A percentile compares a stretch with the other conserved stretches of the same genome.
Evolutionary conservation across 371 early-diverging fungal species (phyloP).

Genomic region (Mycotypha africana): DNA sequence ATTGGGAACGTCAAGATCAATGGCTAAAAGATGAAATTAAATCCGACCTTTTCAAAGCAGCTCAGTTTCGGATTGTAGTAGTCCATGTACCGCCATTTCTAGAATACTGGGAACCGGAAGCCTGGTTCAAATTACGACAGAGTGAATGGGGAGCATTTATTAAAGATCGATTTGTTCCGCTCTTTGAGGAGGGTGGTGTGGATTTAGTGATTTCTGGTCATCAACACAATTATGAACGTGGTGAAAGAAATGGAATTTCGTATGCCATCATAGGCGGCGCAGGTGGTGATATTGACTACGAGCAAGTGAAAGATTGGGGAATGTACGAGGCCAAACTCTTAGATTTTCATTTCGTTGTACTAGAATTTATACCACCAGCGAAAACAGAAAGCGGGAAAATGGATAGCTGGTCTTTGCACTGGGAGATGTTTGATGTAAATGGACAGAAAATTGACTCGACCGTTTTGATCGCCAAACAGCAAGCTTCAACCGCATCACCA

Average conservation of each 20-base stretch:
- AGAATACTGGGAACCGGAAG: conserved; percentile 74
- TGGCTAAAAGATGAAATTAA: conserved; percentile 60
- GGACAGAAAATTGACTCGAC: conserved; percentile 28
- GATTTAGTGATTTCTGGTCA: conserved; percentile 79
- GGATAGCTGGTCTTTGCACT: conserved; percentile 27
- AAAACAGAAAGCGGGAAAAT: neutral
- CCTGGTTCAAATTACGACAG: conserved; percentile 62
- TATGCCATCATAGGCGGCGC: conserved; percentile 77
- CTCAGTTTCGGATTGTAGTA: conserved; percentile 62
- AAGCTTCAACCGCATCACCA: no score
- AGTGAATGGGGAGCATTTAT: conserved; percentile 72
- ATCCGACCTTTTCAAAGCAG: conserved; percentile 45
- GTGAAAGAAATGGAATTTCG: conserved; percentile 43
- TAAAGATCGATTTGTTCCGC: conserved; percentile 56
- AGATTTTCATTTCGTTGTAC: conserved; percentile 53
- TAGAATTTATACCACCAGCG: conserved; percentile 39
- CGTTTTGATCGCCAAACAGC: no score
- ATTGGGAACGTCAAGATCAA: conserved; percentile 52
- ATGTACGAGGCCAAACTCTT: conserved; percentile 53
- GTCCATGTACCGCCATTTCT: conserved; percentile 79
- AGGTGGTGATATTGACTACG: conserved; percentile 66
- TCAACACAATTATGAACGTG: conserved; percentile 77
- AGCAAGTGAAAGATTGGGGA: conserved; percentile 61
- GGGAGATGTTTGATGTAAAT: conserved; percentile 32
- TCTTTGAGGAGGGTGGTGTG: conserved; percentile 62